These are phyloP conservation scores for Orbilia ellipsospora DNA, from an alignment of 2,329 filamentous ascomycete species.

Conservation along the genomic window DNA sequence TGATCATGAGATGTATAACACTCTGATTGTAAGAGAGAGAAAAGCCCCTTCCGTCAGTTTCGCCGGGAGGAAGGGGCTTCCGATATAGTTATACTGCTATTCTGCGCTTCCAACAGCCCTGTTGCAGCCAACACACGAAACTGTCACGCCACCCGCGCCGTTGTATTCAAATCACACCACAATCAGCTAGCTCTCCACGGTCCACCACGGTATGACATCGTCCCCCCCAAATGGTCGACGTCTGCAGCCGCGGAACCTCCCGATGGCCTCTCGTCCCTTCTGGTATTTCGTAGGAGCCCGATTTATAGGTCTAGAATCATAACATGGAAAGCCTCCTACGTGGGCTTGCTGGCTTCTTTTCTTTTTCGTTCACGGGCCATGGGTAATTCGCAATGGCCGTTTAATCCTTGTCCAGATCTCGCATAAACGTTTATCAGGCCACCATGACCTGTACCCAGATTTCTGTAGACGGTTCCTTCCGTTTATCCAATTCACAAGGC, in stretches of 20 bases:
- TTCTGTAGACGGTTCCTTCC: conserved; percentile 7
- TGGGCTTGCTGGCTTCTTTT: conserved; percentile 24
- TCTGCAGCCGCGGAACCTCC: conserved; percentile 47
- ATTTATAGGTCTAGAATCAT: conserved; percentile 25
- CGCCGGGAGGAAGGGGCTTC: conserved; percentile 41
- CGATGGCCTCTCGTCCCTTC: conserved; percentile 10
- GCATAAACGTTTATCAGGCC: conserved; percentile 47
- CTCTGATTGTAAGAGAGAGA: conserved; percentile 22
- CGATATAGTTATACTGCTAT: conserved; percentile 45
- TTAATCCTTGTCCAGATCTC: conserved; percentile 47
- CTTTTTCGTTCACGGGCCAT: conserved; percentile 13
- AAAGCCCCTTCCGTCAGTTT: conserved; percentile 6
- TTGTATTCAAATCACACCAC: conserved; percentile 38
- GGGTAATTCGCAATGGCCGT: neutral
- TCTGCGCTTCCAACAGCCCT: no score
- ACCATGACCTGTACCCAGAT: conserved; percentile 41
- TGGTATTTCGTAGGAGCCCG: conserved; percentile 36
- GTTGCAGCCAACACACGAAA: conserved; percentile 29
- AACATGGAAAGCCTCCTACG: conserved; percentile 9
- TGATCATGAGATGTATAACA: conserved; percentile 53
- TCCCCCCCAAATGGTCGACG: neutral
- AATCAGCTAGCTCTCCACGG: conserved; percentile 29
- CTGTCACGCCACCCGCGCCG: conserved; percentile 44
- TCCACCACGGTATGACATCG: neutral
- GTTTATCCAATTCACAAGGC: conserved; percentile 11